Percentiles rank a stretch among this genome's conserved stretches.
These are phyloP conservation scores for Pogostemon cablin DNA, from an alignment of 257 asterid genomes.

Conservation along the genomic window DNA sequence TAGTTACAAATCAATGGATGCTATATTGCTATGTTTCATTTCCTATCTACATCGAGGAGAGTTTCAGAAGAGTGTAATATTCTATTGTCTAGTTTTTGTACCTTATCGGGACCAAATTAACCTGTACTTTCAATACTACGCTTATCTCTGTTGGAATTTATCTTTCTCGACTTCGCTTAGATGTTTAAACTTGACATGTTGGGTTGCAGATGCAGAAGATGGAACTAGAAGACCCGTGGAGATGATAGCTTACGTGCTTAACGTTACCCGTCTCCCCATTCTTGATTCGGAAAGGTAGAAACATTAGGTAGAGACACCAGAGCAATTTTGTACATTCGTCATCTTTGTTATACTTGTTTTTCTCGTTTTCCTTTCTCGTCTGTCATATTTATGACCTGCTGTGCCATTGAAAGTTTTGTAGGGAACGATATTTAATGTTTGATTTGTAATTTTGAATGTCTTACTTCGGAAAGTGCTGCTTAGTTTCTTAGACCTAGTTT, in stretches of 20 bases:
- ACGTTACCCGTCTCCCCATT: not conserved
- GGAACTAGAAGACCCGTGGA: conserved; percentile 14
- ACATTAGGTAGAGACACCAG: not conserved
- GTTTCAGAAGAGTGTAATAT: not conserved
- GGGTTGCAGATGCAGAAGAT: conserved; percentile 35
- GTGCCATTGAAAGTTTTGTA: conserved; percentile 3
- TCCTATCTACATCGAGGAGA: not conserved
- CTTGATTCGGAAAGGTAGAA: conserved; percentile 4
- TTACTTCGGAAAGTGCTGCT: not conserved
- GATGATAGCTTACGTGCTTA: conserved; percentile 18
- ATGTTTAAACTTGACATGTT: conserved; percentile 11
- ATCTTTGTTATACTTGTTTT: not conserved
- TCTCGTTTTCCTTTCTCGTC: not conserved
- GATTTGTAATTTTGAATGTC: not conserved
- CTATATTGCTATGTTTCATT: not conserved
- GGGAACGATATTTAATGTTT: conserved; percentile 20
- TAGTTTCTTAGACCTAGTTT: conserved; percentile 18
- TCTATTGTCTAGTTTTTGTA: not conserved
- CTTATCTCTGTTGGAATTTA: not conserved
- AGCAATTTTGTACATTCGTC: conserved; percentile 7
- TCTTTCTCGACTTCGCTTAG: not conserved
- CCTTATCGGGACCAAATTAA: not conserved
- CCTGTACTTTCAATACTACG: not conserved
- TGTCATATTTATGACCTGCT: conserved; percentile 9
- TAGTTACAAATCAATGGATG: not conserved